phyloP scores from a whole-genome alignment of 768 basidiomycete genomes.

The Auriscalpium microsporum region DNA sequence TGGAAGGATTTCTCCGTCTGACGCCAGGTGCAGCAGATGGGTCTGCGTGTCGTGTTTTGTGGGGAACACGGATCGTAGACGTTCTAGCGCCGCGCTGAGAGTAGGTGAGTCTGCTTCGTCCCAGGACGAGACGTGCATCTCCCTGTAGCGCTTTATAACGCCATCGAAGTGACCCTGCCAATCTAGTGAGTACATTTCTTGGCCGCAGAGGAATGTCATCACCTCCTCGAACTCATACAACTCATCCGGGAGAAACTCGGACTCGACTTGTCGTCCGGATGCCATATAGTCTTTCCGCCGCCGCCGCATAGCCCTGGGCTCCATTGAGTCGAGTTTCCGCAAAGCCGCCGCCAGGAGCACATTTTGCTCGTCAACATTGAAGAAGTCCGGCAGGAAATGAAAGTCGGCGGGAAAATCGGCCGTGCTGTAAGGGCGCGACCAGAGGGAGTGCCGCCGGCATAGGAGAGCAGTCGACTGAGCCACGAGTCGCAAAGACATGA shows the following conservation, averaged over 20 bases:
- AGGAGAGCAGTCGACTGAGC: too few relatives aligned
- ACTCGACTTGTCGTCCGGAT: conserved; percentile 6
- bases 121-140: conserved; percentile 70
- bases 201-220: not conserved
- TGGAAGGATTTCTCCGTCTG: conserved; percentile 71
- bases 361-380: conserved; percentile 46
- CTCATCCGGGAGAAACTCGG: conserved; percentile 54
- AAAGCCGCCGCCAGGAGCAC: conserved; percentile 46
- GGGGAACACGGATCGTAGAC: conserved; percentile 53
- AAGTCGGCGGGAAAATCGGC: conserved; percentile 29
- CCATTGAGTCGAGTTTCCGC: conserved; percentile 46
- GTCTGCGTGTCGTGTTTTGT: conserved; percentile 46
- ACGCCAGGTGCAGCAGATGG: conserved; percentile 78
- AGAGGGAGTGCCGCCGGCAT: too few relatives aligned
- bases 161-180: conserved; percentile 81
- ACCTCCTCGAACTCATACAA: conserved; percentile 69
- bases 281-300: conserved; percentile 32
- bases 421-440: too few relatives aligned
- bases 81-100: conserved; percentile 40
- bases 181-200: not conserved
- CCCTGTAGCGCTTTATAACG: conserved; percentile 78
- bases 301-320: conserved; percentile 39
- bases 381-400: conserved; percentile 44
- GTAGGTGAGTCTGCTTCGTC: conserved; percentile 37
- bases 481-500: too few relatives aligned